Evolutionary conservation across 768 basidiomycete genomes (phyloP).

Genomic region (Pisolithus orientalis): DNA sequence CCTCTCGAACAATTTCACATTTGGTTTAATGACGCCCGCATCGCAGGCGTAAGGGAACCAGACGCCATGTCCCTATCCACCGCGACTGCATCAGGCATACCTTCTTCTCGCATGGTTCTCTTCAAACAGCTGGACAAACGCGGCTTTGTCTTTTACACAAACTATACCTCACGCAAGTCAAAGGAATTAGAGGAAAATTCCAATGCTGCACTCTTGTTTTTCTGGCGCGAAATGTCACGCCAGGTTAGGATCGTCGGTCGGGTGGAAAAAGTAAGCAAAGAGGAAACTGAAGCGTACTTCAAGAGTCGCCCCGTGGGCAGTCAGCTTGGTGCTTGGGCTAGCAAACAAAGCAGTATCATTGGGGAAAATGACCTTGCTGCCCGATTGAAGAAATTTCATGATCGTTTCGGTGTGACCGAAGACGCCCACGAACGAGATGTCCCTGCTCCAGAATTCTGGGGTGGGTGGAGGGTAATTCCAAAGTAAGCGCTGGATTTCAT

Average conservation of each 20-base stretch:
- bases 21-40: conserved; percentile 74
- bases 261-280: conserved; percentile 68
- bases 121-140: conserved; percentile 83
- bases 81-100: conserved; percentile 62
- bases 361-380: conserved; percentile 62
- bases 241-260: conserved; percentile 80
- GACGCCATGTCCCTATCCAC: conserved; percentile 86
- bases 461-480: conserved; percentile 93
- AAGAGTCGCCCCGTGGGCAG: conserved; percentile 75
- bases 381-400: conserved; percentile 51
- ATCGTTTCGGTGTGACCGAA: conserved; percentile 48
- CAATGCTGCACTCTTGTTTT: conserved; percentile 77
- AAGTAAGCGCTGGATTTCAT: conserved; percentile 38
- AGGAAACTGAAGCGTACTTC: conserved; percentile 83
- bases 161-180: conserved; percentile 93
- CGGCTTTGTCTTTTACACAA: conserved; percentile 96
- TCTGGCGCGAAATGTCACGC: conserved; percentile 82
- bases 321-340: conserved; percentile 89
- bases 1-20: conserved; percentile 81
- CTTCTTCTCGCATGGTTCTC: conserved; percentile 84
- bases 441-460: conserved; percentile 89
- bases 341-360: conserved; percentile 78
- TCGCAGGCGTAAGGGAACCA: conserved; percentile 69
- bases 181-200: conserved; percentile 72
- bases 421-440: conserved; percentile 40